Conservation (phyloP, 106 monocot species). For the Allium fistulosum region DNA sequence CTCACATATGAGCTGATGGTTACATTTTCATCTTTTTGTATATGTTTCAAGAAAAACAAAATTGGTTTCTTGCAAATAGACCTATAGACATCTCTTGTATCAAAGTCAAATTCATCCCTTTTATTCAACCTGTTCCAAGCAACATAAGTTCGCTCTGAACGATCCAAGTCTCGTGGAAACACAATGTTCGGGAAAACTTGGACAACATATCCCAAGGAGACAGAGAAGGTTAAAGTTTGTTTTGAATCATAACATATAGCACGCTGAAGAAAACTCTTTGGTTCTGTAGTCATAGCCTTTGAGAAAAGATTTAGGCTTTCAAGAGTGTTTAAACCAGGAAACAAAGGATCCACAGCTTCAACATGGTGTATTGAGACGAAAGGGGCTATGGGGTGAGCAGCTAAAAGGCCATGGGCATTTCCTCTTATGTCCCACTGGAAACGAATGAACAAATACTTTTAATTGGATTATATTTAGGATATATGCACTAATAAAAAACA, state of each 20-base stretch:
- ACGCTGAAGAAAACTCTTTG: slow-evolving; percentile 68
- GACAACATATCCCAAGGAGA: slow-evolving; percentile 84
- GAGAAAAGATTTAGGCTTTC: slow-evolving; percentile 69
- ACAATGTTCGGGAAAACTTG: slow-evolving; percentile 69
- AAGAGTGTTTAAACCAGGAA: slow-evolving; percentile 63
- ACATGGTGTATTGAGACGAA: slow-evolving; percentile 86
- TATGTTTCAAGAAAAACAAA: slow-evolving; percentile 62
- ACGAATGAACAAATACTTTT: no score
- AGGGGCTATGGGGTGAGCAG: slow-evolving; percentile 78
- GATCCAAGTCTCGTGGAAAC: slow-evolving; percentile 76
- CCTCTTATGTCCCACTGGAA: slow-evolving; percentile 87
- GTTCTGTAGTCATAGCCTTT: slow-evolving; percentile 53
- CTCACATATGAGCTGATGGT: slow-evolving; percentile 47
- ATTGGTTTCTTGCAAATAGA: slow-evolving; percentile 78
- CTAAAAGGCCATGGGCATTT: slow-evolving; percentile 67
- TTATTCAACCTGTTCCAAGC: slow-evolving; percentile 56
- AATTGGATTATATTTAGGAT: no score
- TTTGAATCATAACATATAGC: slow-evolving; percentile 60
- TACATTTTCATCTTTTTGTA: slow-evolving; percentile 47
- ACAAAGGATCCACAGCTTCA: slow-evolving; percentile 74
- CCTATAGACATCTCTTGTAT: slow-evolving; percentile 55
- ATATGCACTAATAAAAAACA: no score
- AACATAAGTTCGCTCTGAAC: slow-evolving; percentile 65
- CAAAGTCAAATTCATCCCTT: slow-evolving; percentile 78
- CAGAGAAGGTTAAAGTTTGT: slow-evolving; percentile 47